These are phyloP conservation scores for Spongiforma sp. DNA, from an alignment of 1,284 basidiomycete genomes.

Conservation along the genomic window DNA sequence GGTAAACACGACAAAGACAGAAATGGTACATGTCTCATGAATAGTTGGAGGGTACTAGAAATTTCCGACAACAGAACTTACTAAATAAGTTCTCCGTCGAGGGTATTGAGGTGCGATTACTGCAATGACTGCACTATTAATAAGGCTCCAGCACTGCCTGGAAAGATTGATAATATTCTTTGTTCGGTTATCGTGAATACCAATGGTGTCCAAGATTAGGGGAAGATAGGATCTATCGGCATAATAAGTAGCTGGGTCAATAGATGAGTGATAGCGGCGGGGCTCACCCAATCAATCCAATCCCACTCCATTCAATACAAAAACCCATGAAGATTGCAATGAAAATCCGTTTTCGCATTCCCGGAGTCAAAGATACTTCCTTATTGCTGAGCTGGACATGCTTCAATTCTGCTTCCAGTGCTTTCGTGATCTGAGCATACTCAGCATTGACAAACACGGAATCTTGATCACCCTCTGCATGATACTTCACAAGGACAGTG, in stretches of 20 bases:
- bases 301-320: slow-evolving; percentile 48
- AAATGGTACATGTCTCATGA: background rate
- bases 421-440: slow-evolving; percentile 56
- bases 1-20: background rate
- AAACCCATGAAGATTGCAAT: slow-evolving; percentile 42
- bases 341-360: slow-evolving; percentile 14
- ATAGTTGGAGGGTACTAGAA: background rate
- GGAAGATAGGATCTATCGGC: slow-evolving; percentile 11
- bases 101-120: background rate
- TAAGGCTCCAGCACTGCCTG: slow-evolving; percentile 9
- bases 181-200: slow-evolving; percentile 13
- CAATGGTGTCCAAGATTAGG: slow-evolving; percentile 16
- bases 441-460: slow-evolving; percentile 22
- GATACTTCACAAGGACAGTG: slow-evolving; percentile 19
- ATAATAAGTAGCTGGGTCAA: background rate
- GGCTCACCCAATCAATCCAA: slow-evolving; percentile 17
- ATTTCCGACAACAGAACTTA: background rate
- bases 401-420: slow-evolving; percentile 23
- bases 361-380: slow-evolving; percentile 7
- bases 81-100: background rate
- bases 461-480: slow-evolving; percentile 18
- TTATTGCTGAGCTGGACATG: background rate
- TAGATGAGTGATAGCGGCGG: fast-evolving
- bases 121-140: background rate
- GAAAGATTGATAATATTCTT: slow-evolving; percentile 19